These are phyloP conservation scores for Plasmodium gallinaceum DNA, from an alignment of 169 alveolate species.

Conservation along the genomic window DNA sequence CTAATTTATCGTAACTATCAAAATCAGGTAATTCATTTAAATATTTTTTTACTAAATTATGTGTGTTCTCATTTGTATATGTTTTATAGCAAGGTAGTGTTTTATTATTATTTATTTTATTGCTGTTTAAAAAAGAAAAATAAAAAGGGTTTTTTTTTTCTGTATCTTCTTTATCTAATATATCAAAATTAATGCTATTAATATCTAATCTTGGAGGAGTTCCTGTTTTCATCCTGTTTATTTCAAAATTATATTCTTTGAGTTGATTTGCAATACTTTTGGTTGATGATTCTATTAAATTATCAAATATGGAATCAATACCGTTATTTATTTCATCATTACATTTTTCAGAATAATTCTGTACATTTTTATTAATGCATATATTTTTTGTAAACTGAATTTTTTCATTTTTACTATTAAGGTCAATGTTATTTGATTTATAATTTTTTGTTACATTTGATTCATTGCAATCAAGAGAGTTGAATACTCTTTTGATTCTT, in stretches of 20 bases:
- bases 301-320: slow-evolving; percentile 9
- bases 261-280: slow-evolving; percentile 44
- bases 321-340: neutral
- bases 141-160: slow-evolving; percentile 87
- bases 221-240: slow-evolving; percentile 86
- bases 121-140: slow-evolving; percentile 87
- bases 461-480: too few relatives aligned
- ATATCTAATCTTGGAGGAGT: slow-evolving; percentile 93
- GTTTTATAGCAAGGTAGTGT: slow-evolving; percentile 88
- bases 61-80: slow-evolving; percentile 87
- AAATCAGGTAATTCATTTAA: slow-evolving; percentile 84
- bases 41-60: slow-evolving; percentile 82
- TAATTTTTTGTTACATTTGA: neutral
- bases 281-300: slow-evolving; percentile 38
- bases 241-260: slow-evolving; percentile 74
- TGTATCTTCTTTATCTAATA: slow-evolving; percentile 87
- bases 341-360: neutral
- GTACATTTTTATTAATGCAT: neutral
- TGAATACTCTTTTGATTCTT: slow-evolving; percentile 37
- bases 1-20: slow-evolving; percentile 86
- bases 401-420: neutral
- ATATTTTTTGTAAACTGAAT: neutral
- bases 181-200: slow-evolving; percentile 86
- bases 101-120: slow-evolving; percentile 53
- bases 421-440: neutral